Conservation (phyloP, 192 early-diverging fungal species). For the Dissophora globulifera region DNA sequence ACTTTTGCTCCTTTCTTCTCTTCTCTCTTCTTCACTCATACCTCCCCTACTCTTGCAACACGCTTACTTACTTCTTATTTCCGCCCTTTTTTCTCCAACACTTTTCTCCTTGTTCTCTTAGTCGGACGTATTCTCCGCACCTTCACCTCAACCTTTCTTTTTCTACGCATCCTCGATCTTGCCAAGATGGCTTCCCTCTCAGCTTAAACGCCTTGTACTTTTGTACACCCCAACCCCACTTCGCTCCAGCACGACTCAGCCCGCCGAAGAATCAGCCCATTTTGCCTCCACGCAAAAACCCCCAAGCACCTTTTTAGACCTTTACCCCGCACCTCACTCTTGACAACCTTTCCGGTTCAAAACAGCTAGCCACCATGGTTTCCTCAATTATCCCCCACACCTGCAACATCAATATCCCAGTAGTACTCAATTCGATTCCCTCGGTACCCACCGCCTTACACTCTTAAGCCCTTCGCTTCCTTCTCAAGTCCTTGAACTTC, state of each 20-base stretch:
- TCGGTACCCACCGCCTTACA: slow-evolving; percentile 27
- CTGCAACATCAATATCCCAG: slow-evolving; percentile 22
- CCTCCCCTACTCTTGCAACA: not conserved
- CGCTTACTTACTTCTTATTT: not conserved
- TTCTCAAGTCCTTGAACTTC: no score
- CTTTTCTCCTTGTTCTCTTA: slow-evolving; percentile 2
- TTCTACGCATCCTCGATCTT: not conserved
- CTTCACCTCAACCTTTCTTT: not conserved
- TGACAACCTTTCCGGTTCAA: slow-evolving; percentile 40
- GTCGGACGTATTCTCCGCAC: slow-evolving; percentile 48
- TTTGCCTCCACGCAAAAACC: slow-evolving; percentile 2
- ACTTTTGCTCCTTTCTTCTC: not conserved
- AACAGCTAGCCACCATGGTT: slow-evolving; percentile 42
- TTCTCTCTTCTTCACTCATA: slow-evolving; percentile 5
- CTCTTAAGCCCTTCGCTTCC: slow-evolving; percentile 19
- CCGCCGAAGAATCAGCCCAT: slow-evolving; percentile 1
- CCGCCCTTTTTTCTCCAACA: not conserved
- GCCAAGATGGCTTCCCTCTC: slow-evolving; percentile 50
- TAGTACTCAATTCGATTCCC: slow-evolving; percentile 9
- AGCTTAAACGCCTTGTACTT: slow-evolving; percentile 50
- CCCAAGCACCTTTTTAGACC: slow-evolving; percentile 9
- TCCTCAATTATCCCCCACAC: slow-evolving; percentile 43
- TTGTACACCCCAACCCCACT: slow-evolving; percentile 26
- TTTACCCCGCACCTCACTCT: slow-evolving; percentile 9
- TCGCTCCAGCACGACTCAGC: slow-evolving; percentile 45